A percentile compares a stretch with the other conserved stretches of the same genome.
phyloP scores from a whole-genome alignment of 2,329 filamentous ascomycete genomes.

The Alternaria rosae region DNA sequence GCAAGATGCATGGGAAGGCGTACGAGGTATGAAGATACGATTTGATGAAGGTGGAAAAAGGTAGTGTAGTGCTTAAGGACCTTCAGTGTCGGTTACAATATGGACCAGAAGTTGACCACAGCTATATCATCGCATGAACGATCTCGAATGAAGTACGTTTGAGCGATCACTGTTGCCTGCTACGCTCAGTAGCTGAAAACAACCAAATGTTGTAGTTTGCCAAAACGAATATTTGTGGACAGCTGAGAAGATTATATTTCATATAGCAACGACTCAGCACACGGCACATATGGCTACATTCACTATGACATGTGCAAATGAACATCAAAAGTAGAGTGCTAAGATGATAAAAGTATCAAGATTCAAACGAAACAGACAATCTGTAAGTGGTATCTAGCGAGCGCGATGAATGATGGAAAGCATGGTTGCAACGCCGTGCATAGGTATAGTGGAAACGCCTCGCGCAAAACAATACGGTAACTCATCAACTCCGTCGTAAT shows the following conservation, averaged over 20 bases:
- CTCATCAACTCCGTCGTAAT: background rate
- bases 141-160: background rate
- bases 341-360: background rate
- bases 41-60: slow-evolving; percentile 7
- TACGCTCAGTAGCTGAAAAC: rapidly evolving
- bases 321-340: background rate
- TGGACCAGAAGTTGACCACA: background rate
- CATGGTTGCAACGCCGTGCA: background rate
- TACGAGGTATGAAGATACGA: slow-evolving; percentile 12
- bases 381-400: slow-evolving; percentile 1
- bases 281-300: background rate
- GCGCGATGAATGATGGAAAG: background rate
- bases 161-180: background rate
- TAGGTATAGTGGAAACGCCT: background rate
- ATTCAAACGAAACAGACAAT: background rate
- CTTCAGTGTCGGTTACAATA: background rate
- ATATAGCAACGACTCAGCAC: background rate
- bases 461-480: background rate
- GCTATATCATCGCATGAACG: background rate
- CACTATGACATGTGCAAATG: background rate
- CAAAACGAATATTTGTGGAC: background rate
- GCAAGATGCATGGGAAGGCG: slow-evolving; percentile 10
- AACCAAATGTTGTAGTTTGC: background rate
- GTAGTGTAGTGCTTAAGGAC: background rate
- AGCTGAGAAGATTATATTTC: background rate